Evolutionary conservation across 768 basidiomycete species (phyloP).

Genomic region (Sistotremastrum niveocremeum): DNA sequence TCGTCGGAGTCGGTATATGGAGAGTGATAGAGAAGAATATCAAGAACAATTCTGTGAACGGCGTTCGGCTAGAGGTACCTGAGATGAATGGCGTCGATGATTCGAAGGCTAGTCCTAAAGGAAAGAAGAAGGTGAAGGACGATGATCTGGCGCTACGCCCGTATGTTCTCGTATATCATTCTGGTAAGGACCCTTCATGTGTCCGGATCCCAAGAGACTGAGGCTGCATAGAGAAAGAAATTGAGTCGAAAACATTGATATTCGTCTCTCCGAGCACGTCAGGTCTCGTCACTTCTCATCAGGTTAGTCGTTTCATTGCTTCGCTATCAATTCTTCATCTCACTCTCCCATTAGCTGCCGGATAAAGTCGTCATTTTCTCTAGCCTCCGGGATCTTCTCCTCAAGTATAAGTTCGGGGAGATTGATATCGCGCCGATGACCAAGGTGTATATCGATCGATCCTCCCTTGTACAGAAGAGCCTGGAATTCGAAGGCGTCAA

Average conservation of each 20-base stretch:
- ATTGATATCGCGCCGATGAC: too few species aligned
- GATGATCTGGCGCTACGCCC: conserved; percentile 4
- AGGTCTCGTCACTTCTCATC: conserved; percentile 56
- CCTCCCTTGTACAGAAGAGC: too few species aligned
- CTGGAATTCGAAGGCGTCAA: too few species aligned
- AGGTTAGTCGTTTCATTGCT: conserved; percentile 28
- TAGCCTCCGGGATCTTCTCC: conserved; percentile 12
- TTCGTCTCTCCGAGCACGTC: conserved; percentile 71
- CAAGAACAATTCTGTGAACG: conserved; percentile 16
- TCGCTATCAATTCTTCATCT: background rate
- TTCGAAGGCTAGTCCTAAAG: background rate
- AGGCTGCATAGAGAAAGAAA: background rate
- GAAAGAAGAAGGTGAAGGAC: background rate
- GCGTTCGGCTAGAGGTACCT: background rate
- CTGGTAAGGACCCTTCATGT: background rate
- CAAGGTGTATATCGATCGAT: too few species aligned
- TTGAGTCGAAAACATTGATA: conserved; percentile 35
- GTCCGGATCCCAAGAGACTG: background rate
- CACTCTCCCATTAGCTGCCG: background rate
- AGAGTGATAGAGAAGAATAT: conserved; percentile 20
- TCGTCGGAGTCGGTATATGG: conserved; percentile 68
- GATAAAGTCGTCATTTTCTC: conserved; percentile 33
- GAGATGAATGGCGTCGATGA: conserved; percentile 7
- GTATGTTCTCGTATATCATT: background rate
- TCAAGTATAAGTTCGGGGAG: too few species aligned